Base-by-base conservation (phyloP, 768 basidiomycete species). In the Xanthoconium purpureum region DNA sequence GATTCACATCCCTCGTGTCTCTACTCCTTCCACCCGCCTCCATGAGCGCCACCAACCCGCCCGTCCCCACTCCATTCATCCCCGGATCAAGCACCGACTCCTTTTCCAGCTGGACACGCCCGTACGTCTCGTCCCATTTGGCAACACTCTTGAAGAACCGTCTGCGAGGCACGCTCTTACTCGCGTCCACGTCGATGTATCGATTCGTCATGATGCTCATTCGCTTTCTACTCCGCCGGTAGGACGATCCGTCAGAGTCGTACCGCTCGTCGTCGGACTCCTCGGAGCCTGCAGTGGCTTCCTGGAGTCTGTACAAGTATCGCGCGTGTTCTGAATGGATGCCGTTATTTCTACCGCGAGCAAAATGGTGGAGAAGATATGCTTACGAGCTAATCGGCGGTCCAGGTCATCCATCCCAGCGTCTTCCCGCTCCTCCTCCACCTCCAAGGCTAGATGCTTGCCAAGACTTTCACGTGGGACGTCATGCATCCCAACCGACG, bases 401-500 rank as follows among this genome's bases (percentile, higher is more conserved):
- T 91, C 89, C 37, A 91, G 63, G 15, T 84, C 81, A 57, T 91
- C 88, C 64, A 74, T 71, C 33, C 69, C 69, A 40, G 55, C 66
- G 7, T 67, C 65, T n/a, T 80, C 78, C 7, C 61, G 61, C 10
- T 66, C 63, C 5, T 78, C 78, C 13, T 82, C 79, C 30, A 68
- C 69, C 15, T 75, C 75, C 55, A 88, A 77, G 0, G 84, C 84
- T 6, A 91, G 74, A 60, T 90, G 85, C 35, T 77, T 72, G 5
- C 78, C 81, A 7, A 96, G 61, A 35, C 83, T 84, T 61, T 91
- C 84, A 40, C 80, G 71, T 0, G 94, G 94, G 1, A 92, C 88
- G 47, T 88, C 84, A 24, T 94, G 92, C 78, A 96, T 82, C 44
- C 83, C 85, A 0, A 92, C 91, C 6, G 91, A 91, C 1, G 97